A percentile compares a stretch with the other conserved stretches of the same genome.
Evolutionary conservation across 1,284 basidiomycete species (phyloP).

Genomic region (Ustilago trichophora): DNA sequence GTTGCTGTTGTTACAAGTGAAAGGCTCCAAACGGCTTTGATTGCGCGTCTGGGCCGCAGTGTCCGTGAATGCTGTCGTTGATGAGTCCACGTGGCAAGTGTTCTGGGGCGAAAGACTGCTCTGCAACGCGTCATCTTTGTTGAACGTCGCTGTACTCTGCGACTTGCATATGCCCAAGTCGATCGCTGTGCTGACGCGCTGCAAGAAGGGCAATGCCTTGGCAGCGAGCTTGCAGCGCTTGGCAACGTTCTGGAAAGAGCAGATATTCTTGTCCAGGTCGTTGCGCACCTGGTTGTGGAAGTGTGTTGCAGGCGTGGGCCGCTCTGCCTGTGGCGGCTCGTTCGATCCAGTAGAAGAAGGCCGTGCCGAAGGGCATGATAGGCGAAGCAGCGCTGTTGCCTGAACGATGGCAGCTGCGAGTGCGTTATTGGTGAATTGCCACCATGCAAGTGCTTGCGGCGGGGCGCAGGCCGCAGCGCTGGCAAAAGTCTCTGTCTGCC

Average conservation of each 20-base stretch:
- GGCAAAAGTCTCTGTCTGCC: constrained; percentile 27
- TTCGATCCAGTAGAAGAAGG: too few relatives aligned
- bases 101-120: background rate
- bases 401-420: constrained; percentile 40
- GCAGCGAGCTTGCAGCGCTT: constrained; percentile 36
- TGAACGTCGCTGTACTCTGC: too few relatives aligned
- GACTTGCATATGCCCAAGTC: constrained; percentile 22
- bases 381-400: constrained; percentile 22
- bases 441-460: constrained; percentile 26
- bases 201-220: constrained; percentile 26
- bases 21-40: background rate
- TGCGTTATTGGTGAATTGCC: constrained; percentile 33
- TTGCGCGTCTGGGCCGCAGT: background rate
- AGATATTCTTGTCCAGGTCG: constrained; percentile 30
- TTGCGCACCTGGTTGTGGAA: constrained; percentile 21
- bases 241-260: constrained; percentile 28
- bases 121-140: constrained; percentile 9
- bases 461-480: constrained; percentile 19
- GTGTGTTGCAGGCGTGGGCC: too few relatives aligned
- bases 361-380: constrained; percentile 7
- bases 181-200: constrained; percentile 24
- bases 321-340: too few relatives aligned
- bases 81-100: background rate
- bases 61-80: background rate
- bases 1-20: constrained; percentile 15